phyloP scores from a whole-genome alignment of 2,329 filamentous ascomycete species.

The Shiraia sp. region DNA sequence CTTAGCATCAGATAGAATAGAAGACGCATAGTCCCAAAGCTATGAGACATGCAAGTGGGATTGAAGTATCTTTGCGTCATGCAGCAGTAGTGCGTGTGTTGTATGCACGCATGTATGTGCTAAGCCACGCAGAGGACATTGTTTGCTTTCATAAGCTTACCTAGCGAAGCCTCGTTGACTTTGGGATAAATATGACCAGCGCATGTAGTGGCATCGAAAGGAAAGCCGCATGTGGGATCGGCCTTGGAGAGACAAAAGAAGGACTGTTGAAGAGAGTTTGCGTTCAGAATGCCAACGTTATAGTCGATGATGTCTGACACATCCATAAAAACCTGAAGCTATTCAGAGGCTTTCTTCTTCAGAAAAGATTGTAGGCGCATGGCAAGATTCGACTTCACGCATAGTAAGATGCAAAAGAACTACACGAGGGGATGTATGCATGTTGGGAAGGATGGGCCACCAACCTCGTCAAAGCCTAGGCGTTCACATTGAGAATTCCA shows the following conservation, averaged over 20 bases:
- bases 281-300: constrained; percentile 74
- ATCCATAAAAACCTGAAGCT: constrained; percentile 66
- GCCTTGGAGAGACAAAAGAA: constrained; percentile 77
- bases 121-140: constrained; percentile 7
- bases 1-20: constrained; percentile 14
- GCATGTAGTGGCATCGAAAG: constrained; percentile 71
- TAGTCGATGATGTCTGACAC: constrained; percentile 85
- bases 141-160: constrained; percentile 21
- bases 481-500: constrained; percentile 81
- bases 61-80: not conserved
- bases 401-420: not conserved
- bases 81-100: too few relatives aligned
- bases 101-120: not conserved
- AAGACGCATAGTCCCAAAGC: not conserved
- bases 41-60: not conserved
- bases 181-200: constrained; percentile 66
- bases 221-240: constrained; percentile 80
- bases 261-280: constrained; percentile 63
- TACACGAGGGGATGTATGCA: not conserved
- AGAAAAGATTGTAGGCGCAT: not conserved
- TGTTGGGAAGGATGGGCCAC: constrained; percentile 7
- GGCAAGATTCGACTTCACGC: not conserved
- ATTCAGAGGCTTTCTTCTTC: not conserved
- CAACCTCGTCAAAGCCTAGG: constrained; percentile 87
- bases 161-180: constrained; percentile 10